Evolutionary conservation across 176 grass and related monocot genomes (phyloP), one percentile per base, ranked within the genome.

Genomic region (Oryza australiensis): DNA sequence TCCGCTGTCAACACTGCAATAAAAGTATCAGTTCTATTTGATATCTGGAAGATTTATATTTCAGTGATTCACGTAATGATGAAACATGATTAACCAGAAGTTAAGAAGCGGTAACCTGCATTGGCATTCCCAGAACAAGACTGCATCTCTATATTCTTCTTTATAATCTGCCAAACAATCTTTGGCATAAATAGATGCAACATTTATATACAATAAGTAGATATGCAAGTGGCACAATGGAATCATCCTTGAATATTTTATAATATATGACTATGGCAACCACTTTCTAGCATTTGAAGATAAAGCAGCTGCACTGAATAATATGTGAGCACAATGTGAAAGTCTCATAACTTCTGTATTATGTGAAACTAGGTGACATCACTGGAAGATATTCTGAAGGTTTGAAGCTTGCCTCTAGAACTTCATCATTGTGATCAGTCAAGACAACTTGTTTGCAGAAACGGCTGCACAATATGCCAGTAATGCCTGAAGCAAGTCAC

Each of bases 371-470:
- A 29, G 7, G 33, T 40, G 7, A 41, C 5, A 57, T 57, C 22
- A 80, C 9, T 4, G 37, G 34, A 43, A 63, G 13, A 73, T 71
- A 68, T 77, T 68, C 28, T 81, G 40, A 67, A 82, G 11, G 49
- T 27, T 64, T 78, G 79, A 68, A 93, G 16, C 86, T 95, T 98
- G 34, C 95, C 90, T 93, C 96, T 65, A 98, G 65, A 80, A 98
- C 96, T 95, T 95, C 93, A 45, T 95, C 96, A 88, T 93, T 95
- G 88, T 95, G 91, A 77, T 95, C 96, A 46, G 96, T 95, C 80
- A 98, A 73, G 51, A 98, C 80, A 70, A 87, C 85, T 65, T 91
- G 76, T 82, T 72, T 72, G 81, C 92, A 93, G 79, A 95, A 95
- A 88, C 69, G 85, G 75, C 93, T 95, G 57, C 90, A 98, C 69